Percentiles rank a stretch among this genome's conserved stretches.
Conservation (phyloP, 164 flowering plant genomes). For the Stephania japonica region DNA sequence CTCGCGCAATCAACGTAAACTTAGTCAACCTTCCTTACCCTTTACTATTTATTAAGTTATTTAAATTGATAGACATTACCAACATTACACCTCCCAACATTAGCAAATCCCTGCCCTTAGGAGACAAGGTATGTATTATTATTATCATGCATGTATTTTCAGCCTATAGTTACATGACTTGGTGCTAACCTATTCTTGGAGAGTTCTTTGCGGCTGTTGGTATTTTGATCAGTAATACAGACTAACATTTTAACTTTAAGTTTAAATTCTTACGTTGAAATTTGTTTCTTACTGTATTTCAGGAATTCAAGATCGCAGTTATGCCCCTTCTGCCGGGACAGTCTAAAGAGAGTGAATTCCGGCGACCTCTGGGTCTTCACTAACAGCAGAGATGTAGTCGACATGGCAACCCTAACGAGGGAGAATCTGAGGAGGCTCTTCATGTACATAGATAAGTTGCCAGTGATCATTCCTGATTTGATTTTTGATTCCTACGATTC, state of each 20-base stretch:
- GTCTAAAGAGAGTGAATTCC: constrained; percentile 70
- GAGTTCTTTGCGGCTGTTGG: not conserved
- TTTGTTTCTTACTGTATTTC: constrained; percentile 17
- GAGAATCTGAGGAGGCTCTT: constrained; percentile 70
- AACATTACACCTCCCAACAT: too few species aligned
- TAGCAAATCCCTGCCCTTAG: too few species aligned
- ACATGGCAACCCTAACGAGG: constrained; percentile 48
- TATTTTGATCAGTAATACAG: not conserved
- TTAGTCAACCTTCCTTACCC: too few species aligned
- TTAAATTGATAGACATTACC: too few species aligned
- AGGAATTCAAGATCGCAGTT: constrained; percentile 75
- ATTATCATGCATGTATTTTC: not conserved
- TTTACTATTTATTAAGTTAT: too few species aligned
- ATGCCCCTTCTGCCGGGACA: constrained; percentile 85
- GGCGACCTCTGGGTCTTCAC: constrained; percentile 74
- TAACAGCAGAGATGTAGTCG: constrained; percentile 57
- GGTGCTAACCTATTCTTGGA: not conserved
- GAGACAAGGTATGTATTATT: too few species aligned
- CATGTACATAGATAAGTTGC: constrained; percentile 74
- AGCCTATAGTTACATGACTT: not conserved
- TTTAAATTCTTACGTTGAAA: not conserved
- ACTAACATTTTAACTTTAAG: not conserved
- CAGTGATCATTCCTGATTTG: constrained; percentile 48
- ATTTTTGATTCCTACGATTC: constrained; percentile 51
- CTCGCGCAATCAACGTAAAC: too few species aligned